Conservation (phyloP, 2,329 filamentous ascomycete genomes). For the Fusarium multiceps region DNA sequence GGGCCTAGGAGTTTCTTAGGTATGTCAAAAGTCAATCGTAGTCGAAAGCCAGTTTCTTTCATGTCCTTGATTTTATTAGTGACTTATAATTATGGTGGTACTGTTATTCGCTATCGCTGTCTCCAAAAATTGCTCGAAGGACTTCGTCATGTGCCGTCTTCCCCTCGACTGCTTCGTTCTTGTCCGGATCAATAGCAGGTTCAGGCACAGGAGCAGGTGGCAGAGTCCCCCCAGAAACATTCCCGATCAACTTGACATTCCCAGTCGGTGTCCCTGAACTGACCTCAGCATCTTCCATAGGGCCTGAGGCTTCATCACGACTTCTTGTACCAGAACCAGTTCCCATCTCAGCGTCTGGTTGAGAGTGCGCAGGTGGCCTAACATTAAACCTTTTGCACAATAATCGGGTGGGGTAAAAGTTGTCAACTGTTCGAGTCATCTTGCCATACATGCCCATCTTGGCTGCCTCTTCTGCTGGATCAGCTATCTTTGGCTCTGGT, state of each 20-base stretch:
- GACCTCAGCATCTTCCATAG: conserved; percentile 27
- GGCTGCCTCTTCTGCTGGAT: conserved; percentile 88
- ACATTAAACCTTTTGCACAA: conserved; percentile 97
- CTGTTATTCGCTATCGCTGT: conserved; percentile 74
- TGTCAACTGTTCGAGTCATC: conserved; percentile 77
- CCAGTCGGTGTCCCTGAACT: conserved; percentile 6
- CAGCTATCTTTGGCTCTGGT: conserved; percentile 54
- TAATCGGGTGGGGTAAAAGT: conserved; percentile 84
- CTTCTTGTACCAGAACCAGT: conserved; percentile 25
- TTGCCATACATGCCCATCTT: conserved; percentile 92
- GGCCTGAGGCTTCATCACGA: conserved; percentile 6
- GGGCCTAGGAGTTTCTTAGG: not conserved
- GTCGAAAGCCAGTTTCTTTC: not conserved
- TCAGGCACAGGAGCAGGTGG: conserved; percentile 19
- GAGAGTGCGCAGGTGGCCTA: conserved; percentile 76
- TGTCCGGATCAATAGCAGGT: conserved; percentile 69
- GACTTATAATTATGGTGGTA: conserved; percentile 3
- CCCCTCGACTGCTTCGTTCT: conserved; percentile 75
- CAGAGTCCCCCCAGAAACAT: conserved; percentile 1
- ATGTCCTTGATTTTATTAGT: not conserved
- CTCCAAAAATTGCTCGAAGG: conserved; percentile 93
- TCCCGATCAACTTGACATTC: conserved; percentile 32
- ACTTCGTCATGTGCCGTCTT: conserved; percentile 81
- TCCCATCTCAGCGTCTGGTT: conserved; percentile 59
- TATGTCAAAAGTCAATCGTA: not conserved